Evolutionary conservation across 345 rosid species (phyloP).

Genomic region (Salix koriyanagi): DNA sequence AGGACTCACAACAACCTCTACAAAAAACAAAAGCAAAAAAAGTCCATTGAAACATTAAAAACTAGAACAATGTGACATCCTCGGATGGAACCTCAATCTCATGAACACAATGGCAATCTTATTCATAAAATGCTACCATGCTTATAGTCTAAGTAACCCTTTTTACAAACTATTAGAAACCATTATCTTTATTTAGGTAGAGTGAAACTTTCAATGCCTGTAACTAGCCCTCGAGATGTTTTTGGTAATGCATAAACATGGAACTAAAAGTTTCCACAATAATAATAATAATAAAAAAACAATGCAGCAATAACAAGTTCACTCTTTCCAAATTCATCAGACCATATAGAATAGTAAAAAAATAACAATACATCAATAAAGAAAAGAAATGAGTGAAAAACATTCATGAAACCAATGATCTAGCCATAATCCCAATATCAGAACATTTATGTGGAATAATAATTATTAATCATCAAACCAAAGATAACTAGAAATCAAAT

Average conservation of each 20-base stretch:
- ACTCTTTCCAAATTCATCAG: conserved; percentile 38
- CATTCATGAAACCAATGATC: background rate
- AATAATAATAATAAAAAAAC: too few species aligned
- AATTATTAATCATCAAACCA: too few species aligned
- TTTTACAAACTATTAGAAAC: too few species aligned
- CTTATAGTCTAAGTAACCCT: too few species aligned
- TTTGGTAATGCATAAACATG: too few species aligned
- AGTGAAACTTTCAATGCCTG: too few species aligned
- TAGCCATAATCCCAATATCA: background rate
- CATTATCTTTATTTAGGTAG: too few species aligned
- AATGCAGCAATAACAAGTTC: conserved; percentile 14
- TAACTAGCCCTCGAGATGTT: too few species aligned
- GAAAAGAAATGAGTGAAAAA: background rate
- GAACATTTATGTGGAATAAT: background rate
- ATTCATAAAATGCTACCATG: conserved; percentile 22
- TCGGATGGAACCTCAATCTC: conserved; percentile 63
- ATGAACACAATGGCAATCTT: conserved; percentile 50
- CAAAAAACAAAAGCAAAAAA: background rate
- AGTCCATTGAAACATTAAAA: background rate
- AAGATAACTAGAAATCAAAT: too few species aligned
- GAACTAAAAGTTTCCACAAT: too few species aligned
- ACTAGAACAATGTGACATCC: conserved; percentile 27
- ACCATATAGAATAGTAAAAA: background rate
- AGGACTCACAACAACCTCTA: conserved; percentile 77
- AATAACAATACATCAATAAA: background rate